Percentiles rank a stretch among this genome's conserved stretches.
These are phyloP conservation scores for Xylariaceae sp. DNA, from an alignment of 2,329 filamentous ascomycete genomes.

Conservation along the genomic window DNA sequence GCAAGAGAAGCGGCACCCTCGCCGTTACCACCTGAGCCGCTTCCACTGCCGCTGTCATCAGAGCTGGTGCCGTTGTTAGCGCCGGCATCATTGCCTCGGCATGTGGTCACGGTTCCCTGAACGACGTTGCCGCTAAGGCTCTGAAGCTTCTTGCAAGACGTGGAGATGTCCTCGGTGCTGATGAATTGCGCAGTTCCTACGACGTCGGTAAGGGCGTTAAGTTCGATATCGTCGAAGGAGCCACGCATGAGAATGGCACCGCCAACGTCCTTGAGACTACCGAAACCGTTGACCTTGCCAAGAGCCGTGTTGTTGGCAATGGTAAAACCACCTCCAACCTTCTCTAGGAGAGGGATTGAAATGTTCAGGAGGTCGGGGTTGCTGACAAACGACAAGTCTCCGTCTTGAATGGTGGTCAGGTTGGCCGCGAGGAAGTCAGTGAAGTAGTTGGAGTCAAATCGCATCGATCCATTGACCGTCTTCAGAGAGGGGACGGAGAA, in stretches of 20 bases:
- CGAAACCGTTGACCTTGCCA: conserved; percentile 59
- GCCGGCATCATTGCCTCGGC: conserved; percentile 45
- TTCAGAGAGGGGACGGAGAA: conserved; percentile 69
- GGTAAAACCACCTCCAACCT: conserved; percentile 71
- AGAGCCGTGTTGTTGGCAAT: conserved; percentile 85
- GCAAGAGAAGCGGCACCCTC: conserved; percentile 41
- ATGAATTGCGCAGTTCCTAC: conserved; percentile 66
- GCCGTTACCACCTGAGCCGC: conserved; percentile 25
- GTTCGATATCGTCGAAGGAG: conserved; percentile 66
- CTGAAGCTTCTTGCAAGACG: conserved; percentile 51
- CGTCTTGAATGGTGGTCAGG: conserved; percentile 59
- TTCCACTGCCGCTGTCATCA: conserved; percentile 25
- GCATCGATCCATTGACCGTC: conserved; percentile 70
- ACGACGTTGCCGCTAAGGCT: conserved; percentile 39
- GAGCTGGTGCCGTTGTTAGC: conserved; percentile 45
- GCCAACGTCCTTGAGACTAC: conserved; percentile 59
- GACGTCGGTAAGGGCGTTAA: conserved; percentile 63
- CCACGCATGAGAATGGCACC: conserved; percentile 84
- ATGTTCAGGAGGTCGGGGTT: conserved; percentile 65
- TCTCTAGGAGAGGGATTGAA: conserved; percentile 62
- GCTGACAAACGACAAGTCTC: conserved; percentile 57
- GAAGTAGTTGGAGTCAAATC: conserved; percentile 77
- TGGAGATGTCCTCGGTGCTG: conserved; percentile 55
- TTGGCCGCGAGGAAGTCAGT: conserved; percentile 57
- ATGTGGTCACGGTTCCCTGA: conserved; percentile 43